Base-by-base conservation (phyloP, 2,329 filamentous ascomycete species). In the Alternaria triticina region DNA sequence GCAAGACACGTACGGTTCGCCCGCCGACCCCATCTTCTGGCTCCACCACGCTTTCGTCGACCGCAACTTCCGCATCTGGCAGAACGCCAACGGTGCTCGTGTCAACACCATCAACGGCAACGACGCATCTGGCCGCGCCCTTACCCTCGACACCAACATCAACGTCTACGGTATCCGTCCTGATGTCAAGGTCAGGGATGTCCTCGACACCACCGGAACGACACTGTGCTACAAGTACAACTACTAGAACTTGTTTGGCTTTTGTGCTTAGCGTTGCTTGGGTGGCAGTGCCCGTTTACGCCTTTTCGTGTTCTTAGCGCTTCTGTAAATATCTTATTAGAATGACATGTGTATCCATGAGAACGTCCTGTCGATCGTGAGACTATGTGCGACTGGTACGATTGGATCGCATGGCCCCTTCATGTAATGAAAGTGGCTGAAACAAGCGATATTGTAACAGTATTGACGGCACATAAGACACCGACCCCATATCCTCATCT, bases 51-150 rank as follows among this genome's bases (percentile, higher is more conserved):
- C 74, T 15, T 82, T 82, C 71, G 80, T 86, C 54, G 84, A 86
- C 74, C 81, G 83, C 49, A 78, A 82, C 46, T 86, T 80, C 78
- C 83, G 82, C 79, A 83, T 84, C 64, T 86, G 84, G 84, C 84
- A 86, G 71, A 77, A 77, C 71, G 45, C 46, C 25, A 66, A 76
- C 63, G 46, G 68, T 13, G 57, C 64, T 6, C 75, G 77, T 59
- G 36, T 68, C 5, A 67, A 45, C 23, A 69, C 52, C 47, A 81
- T 86, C 64, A 74, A 76, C 43, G 84, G 84, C 4, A 82, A 79
- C 9, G 81, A 77, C 45, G 27, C 23, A 8, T 46, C 30, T 8
- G 73, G 73, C 17, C 68, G 67, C 30, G n/a, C 55, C 4, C 68
- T 79, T 5, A 72, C 70, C 20, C 56, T 78, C 23, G 72, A 76